Evolutionary conservation across 495 filamentous ascomycete species (phyloP), one percentile per base, ranked within the genome.

Genomic region (Symbiotaphrina buchneri): DNA sequence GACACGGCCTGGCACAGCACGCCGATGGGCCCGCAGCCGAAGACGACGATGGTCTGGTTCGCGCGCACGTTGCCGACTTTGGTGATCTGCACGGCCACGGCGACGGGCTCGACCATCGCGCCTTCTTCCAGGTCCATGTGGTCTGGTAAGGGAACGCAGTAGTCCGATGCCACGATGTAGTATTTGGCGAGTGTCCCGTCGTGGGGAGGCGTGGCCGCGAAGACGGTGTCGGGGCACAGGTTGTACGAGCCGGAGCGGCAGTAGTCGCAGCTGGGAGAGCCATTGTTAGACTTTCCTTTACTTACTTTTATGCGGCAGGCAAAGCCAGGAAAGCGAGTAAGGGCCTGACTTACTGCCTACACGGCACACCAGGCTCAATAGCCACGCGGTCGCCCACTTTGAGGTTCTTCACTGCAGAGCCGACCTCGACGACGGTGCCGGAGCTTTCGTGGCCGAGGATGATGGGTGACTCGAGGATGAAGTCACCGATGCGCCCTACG

Each of bases 391-490:
- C 84, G 1, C 87, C 85, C 30, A 68, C 54, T 42, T 68, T 52
- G 35, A 93, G 58, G 2, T 51, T 64, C 44, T 68, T 72, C 16
- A 94, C 79, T 1, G 46, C 58, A 10, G 53, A 49, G 0, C 87
- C 85, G 29, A 65, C 50, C 30, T 73, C 66, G 31, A 68, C 57
- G 21, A 94, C 65, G 24, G 54, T 62, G 14, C 87, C 85, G 6
- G 78, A 74, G 42, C 91, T 87, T 47, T 97, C 74, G 39, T 80
- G 74, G 36, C 74, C 74, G 68, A 78, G 78, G 37, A 78, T 70
- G 40, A 72, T 47, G 17, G 47, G 49, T 6, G 29, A 41, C 2
- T 32, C 38, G 10, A 53, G 35, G 27, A 52, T 24, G 29, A 43
- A 46, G 24, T 49, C 42, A 22, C 49, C 49, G 23, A 53, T 55